Percentiles rank a stretch among this genome's conserved stretches.
phyloP scores from a whole-genome alignment of 2,329 filamentous ascomycete species.

The Fusarium coffeatum region DNA sequence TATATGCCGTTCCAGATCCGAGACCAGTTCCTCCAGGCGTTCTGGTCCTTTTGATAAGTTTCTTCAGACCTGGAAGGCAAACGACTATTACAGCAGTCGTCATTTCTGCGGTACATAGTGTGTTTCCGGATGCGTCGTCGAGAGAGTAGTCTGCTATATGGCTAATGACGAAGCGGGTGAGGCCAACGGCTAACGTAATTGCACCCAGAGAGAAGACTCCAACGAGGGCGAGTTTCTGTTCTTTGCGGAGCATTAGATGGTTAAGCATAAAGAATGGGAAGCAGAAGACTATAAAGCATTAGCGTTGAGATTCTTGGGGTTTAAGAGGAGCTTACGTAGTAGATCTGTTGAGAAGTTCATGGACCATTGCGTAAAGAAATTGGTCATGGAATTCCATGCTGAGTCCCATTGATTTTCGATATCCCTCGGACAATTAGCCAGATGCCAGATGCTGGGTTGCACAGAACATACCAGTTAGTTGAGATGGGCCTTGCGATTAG shows the following conservation, averaged over 20 bases:
- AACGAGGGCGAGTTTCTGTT: conserved; percentile 3
- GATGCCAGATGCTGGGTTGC: accelerated
- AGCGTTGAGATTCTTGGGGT: too few species aligned
- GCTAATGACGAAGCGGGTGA: conserved; percentile 9
- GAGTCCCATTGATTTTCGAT: conserved; percentile 16
- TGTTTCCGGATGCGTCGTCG: conserved; percentile 13
- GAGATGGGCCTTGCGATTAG: neutral
- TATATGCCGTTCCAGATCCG: neutral
- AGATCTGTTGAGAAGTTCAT: conserved; percentile 22
- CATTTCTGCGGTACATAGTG: conserved; percentile 10
- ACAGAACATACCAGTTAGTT: conserved; percentile 6
- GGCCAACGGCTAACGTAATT: neutral
- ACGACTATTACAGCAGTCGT: conserved; percentile 16
- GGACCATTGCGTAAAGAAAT: conserved; percentile 13
- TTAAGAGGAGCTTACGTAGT: neutral
- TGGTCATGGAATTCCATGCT: neutral
- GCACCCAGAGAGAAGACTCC: conserved; percentile 24
- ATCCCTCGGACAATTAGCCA: neutral
- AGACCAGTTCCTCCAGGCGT: accelerated
- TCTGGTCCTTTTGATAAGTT: neutral
- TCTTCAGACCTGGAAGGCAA: conserved; percentile 13
- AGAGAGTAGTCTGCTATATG: neutral
- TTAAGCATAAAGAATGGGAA: conserved; percentile 16
- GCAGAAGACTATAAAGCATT: neutral
- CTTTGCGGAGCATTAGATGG: neutral